Evolutionary conservation across 2,329 filamentous ascomycete genomes (phyloP).

Genomic region (Fusarium sp.): DNA sequence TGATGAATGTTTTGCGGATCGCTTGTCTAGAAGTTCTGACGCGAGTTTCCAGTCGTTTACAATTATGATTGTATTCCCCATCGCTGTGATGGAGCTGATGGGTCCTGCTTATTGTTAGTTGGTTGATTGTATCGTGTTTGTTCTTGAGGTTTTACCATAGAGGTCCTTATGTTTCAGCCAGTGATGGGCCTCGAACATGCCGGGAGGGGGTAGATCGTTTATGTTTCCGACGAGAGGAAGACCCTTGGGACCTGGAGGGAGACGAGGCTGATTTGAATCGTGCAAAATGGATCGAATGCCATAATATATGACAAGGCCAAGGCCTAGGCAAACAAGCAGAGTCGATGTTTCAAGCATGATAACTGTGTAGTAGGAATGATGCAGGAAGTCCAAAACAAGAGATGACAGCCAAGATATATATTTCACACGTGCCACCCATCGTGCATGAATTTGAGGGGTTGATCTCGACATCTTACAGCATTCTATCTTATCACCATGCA

Average conservation of each 20-base stretch:
- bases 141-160: constrained; percentile 16
- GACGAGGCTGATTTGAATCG: not conserved
- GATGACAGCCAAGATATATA: fast-evolving
- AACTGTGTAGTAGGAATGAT: too few species aligned
- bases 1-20: constrained; percentile 26
- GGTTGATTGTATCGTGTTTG: not conserved
- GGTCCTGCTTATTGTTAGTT: constrained; percentile 57
- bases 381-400: too few species aligned
- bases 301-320: not conserved
- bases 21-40: constrained; percentile 53
- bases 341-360: not conserved
- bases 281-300: not conserved
- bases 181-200: constrained; percentile 28
- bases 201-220: constrained; percentile 25
- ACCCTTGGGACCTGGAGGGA: constrained; percentile 36
- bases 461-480: not conserved
- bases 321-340: not conserved
- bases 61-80: constrained; percentile 58
- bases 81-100: constrained; percentile 53
- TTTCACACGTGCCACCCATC: not conserved
- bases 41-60: constrained; percentile 56
- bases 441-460: not conserved
- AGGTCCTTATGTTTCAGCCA: constrained; percentile 39
- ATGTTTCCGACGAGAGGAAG: constrained; percentile 35
- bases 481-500: not conserved